phyloP scores from a whole-genome alignment of 352 stramenopile species.

The Elongisporangium prolatum region DNA sequence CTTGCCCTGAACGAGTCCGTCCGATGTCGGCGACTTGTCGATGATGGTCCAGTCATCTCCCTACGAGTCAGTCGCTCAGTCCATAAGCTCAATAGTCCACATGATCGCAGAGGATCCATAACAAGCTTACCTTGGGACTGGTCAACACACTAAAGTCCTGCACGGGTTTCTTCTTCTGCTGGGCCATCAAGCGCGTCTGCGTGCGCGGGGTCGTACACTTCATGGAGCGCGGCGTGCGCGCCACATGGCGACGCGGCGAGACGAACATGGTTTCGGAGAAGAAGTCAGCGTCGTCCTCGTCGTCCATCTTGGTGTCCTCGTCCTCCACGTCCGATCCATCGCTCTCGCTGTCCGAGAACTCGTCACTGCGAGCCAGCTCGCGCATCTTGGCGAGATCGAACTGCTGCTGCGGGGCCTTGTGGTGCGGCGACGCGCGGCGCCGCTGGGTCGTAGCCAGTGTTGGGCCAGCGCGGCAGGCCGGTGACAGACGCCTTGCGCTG shows the following conservation, averaged over 20 bases:
- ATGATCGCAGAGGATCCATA: not conserved
- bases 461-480: slow-evolving; percentile 45
- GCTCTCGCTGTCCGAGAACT: slow-evolving; percentile 81
- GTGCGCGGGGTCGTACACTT: slow-evolving; percentile 17
- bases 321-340: slow-evolving; percentile 63
- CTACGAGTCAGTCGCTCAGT: slow-evolving; percentile 10
- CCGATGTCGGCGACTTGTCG: slow-evolving; percentile 74
- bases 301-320: slow-evolving; percentile 18
- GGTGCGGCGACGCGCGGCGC: not conserved
- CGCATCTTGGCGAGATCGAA: slow-evolving; percentile 59
- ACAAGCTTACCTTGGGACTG: slow-evolving; percentile 42
- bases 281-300: slow-evolving; percentile 32
- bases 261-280: slow-evolving; percentile 45
- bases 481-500: slow-evolving; percentile 36
- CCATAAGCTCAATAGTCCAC: not conserved
- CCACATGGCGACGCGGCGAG: slow-evolving; percentile 33
- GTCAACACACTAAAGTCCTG: slow-evolving; percentile 22
- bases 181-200: slow-evolving; percentile 13
- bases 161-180: slow-evolving; percentile 18
- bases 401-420: slow-evolving; percentile 24
- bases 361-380: slow-evolving; percentile 67
- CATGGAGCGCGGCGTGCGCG: slow-evolving; percentile 3
- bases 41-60: slow-evolving; percentile 73
- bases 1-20: slow-evolving; percentile 39
- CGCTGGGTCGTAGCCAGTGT: slow-evolving; percentile 18